Conservation (phyloP, 306 rosid species). For the Acmispon strigosus region DNA sequence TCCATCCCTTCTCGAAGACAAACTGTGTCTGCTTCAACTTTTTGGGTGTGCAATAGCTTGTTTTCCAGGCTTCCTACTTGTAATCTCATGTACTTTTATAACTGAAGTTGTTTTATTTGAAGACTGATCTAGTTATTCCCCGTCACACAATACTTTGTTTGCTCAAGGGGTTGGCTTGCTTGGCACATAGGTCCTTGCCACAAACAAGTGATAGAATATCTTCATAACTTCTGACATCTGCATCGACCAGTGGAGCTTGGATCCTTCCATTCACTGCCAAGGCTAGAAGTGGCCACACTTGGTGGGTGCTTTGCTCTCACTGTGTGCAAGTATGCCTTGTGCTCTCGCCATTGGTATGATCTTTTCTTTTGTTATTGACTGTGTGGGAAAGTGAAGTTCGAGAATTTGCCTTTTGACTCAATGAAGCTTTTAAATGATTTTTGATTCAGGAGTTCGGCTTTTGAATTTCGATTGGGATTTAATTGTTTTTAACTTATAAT, state of each 20-base stretch:
- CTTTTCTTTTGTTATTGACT: conserved; percentile 8
- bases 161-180: conserved; percentile 15
- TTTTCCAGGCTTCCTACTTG: not conserved
- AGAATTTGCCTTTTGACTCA: not conserved
- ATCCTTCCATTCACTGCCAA: conserved; percentile 13
- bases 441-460: not conserved
- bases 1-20: not conserved
- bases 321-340: not conserved
- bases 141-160: not conserved
- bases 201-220: conserved; percentile 9
- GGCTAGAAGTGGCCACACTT: conserved; percentile 20
- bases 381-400: not conserved
- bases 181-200: not conserved
- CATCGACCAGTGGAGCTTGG: conserved; percentile 26
- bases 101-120: not conserved
- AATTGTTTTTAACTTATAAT: not conserved
- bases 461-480: not conserved
- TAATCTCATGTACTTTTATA: not conserved
- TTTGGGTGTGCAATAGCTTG: not conserved
- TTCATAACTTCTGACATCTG: conserved; percentile 6
- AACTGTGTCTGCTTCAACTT: not conserved
- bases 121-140: conserved; percentile 1
- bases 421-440: conserved; percentile 4
- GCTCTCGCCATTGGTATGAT: conserved; percentile 25
- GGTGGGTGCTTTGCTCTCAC: conserved; percentile 19